phyloP scores from a whole-genome alignment of 768 basidiomycete genomes.

The Crassisporium funariophilum region DNA sequence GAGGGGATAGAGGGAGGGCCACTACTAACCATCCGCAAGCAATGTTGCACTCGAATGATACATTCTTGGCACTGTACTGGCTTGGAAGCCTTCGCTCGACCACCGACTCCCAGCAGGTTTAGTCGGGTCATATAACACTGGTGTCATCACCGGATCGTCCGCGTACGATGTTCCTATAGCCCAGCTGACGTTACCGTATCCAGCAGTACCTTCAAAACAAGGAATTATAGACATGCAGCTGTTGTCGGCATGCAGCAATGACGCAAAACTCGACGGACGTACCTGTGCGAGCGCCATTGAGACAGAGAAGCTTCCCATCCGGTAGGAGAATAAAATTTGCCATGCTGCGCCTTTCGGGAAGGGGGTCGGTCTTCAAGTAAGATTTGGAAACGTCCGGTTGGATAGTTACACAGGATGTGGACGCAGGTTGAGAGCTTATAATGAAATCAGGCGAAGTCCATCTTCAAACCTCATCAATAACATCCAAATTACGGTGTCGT shows the following conservation, averaged over 20 bases:
- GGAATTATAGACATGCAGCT: not conserved
- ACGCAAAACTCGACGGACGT: constrained; percentile 24
- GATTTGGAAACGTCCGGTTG: constrained; percentile 63
- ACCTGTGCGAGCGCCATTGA: constrained; percentile 72
- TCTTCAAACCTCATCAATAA: constrained; percentile 20
- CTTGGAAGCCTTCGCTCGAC: constrained; percentile 56
- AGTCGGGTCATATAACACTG: constrained; percentile 62
- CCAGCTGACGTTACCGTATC: constrained; percentile 57
- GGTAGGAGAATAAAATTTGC: constrained; percentile 71
- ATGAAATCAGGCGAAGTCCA: constrained; percentile 52
- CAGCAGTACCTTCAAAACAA: constrained; percentile 57
- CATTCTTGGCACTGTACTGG: constrained; percentile 66
- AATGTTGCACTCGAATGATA: constrained; percentile 76
- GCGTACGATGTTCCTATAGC: constrained; percentile 65
- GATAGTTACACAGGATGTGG: constrained; percentile 75
- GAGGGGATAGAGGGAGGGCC: not conserved
- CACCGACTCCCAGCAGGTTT: constrained; percentile 61
- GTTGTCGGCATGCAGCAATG: too few species aligned
- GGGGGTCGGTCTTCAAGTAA: constrained; percentile 64
- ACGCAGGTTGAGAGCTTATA: constrained; percentile 54
- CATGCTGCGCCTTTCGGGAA: constrained; percentile 73
- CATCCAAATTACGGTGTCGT: not conserved
- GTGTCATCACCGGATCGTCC: constrained; percentile 54
- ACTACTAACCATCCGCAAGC: constrained; percentile 55
- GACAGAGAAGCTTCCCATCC: constrained; percentile 61